Evolutionary conservation across 2,329 filamentous ascomycete genomes (phyloP).

Genomic region (Aspergillus oerlinghausenensis): DNA sequence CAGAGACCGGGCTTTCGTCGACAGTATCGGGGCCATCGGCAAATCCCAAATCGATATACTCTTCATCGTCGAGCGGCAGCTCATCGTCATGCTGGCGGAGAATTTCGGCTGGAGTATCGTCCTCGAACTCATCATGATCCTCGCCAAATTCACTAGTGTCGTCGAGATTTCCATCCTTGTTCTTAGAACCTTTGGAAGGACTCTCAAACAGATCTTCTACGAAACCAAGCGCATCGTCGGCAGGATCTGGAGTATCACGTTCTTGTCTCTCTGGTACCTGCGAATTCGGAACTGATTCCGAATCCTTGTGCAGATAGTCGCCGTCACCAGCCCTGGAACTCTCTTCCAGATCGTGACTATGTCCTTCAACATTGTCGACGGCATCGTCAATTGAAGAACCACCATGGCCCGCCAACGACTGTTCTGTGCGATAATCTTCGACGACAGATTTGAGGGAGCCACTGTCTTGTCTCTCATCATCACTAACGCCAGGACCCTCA

Average conservation of each 20-base stretch:
- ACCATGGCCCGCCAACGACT: slow-evolving; percentile 7
- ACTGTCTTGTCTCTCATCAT: slow-evolving; percentile 7
- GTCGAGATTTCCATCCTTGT: slow-evolving; percentile 9
- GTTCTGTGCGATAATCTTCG: slow-evolving; percentile 9
- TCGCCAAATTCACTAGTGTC: slow-evolving; percentile 13
- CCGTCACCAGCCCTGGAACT: slow-evolving; percentile 8
- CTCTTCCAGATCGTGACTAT: slow-evolving; percentile 10
- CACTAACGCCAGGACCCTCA: slow-evolving; percentile 4
- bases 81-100: slow-evolving; percentile 19
- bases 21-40: slow-evolving; percentile 18
- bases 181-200: slow-evolving; percentile 11
- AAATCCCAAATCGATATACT: slow-evolving; percentile 36
- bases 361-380: slow-evolving; percentile 8
- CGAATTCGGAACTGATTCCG: slow-evolving; percentile 15
- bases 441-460: slow-evolving; percentile 7
- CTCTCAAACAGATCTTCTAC: slow-evolving; percentile 31
- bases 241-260: slow-evolving; percentile 13
- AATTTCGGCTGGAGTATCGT: slow-evolving; percentile 6
- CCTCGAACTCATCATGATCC: slow-evolving; percentile 14
- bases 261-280: slow-evolving; percentile 9
- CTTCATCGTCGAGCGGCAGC: slow-evolving; percentile 24
- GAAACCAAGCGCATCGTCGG: slow-evolving; percentile 29
- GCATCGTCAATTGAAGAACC: slow-evolving; percentile 10
- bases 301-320: slow-evolving; percentile 13
- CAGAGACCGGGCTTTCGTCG: slow-evolving; percentile 17